Percentiles rank a stretch among this genome's conserved stretches.
Conservation (phyloP, 805 yeast genomes). For the Candida nonsorbophila region DNA sequence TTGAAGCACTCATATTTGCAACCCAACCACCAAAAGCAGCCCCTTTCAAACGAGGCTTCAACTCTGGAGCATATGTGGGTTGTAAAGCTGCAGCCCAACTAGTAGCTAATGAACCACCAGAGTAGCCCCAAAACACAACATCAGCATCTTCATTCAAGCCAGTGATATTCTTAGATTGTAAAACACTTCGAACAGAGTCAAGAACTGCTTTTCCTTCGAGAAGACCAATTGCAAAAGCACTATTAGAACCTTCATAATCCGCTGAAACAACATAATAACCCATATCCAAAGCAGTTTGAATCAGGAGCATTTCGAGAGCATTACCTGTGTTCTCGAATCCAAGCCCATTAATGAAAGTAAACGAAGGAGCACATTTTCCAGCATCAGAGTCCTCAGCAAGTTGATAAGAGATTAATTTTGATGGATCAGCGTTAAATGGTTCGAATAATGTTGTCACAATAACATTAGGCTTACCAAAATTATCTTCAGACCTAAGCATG, state of each 20-base stretch:
- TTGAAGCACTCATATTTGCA: slow-evolving; percentile 24
- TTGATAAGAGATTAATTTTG: slow-evolving; percentile 22
- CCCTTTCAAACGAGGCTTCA: slow-evolving; percentile 17
- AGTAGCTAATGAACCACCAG: slow-evolving; percentile 35
- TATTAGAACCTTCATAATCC: slow-evolving; percentile 30
- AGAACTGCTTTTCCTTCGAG: slow-evolving; percentile 25
- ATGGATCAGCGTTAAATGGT: slow-evolving; percentile 22
- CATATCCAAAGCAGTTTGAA: slow-evolving; percentile 14
- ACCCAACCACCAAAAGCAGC: slow-evolving; percentile 33
- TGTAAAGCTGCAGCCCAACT: slow-evolving; percentile 35
- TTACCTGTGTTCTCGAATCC: slow-evolving; percentile 6
- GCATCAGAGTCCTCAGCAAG: slow-evolving; percentile 23
- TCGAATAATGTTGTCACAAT: slow-evolving; percentile 21
- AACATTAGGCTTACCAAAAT: slow-evolving; percentile 19
- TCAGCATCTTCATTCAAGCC: slow-evolving; percentile 14
- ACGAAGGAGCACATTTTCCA: slow-evolving; percentile 23
- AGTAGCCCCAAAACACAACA: slow-evolving; percentile 28
- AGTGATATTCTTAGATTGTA: slow-evolving; percentile 12
- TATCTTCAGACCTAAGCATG: slow-evolving; percentile 15
- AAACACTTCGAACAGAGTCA: slow-evolving; percentile 24
- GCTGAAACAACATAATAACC: slow-evolving; percentile 31
- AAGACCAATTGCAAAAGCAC: slow-evolving; percentile 25
- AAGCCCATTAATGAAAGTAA: slow-evolving; percentile 13
- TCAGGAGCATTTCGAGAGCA: slow-evolving; percentile 12
- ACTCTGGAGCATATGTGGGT: slow-evolving; percentile 33